Base-by-base conservation (phyloP, 495 filamentous ascomycete genomes). In the Usnea hakonensis region DNA sequence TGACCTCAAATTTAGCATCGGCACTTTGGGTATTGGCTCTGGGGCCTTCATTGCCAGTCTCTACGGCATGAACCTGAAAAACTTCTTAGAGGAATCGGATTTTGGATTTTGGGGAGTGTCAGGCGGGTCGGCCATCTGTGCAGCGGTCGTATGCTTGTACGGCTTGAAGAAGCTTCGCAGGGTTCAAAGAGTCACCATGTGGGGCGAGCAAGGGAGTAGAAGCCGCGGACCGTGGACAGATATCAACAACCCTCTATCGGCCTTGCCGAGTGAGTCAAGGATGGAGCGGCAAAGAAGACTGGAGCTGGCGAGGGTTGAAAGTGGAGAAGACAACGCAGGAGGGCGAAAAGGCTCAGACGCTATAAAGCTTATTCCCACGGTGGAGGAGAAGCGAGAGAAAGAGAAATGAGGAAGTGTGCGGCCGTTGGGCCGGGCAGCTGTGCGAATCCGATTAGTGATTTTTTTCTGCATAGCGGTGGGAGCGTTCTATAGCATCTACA, bases 21-120 rank as follows among this genome's bases (percentile, higher is more conserved):
- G 90, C 43, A 97, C 94, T 4, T 82, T 98, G 13, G 91, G 91
- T 3, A 83, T 98, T 36, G 92, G 89, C 60, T 87, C 90, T 67
- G 94, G 94, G 36, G 95, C 95, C 55, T 91, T 97, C 69, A 83
- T 96, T 70, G 94, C 94, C 33, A 91, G 90, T n/a, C 85, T 97
- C 16, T 97, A 97, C 78, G 94, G 94, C 67, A 97, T 97, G 92
- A 98, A 98, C 75, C 79, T 98, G 65, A 95, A 96, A 71, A 97
- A 97, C 74, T 98, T 97, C 74, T 87, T 97, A 65, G 94, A 98
- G 77, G 94, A 97, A 73, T 90, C 89, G n/a, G 85, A 90, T 72
- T 79, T 91, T 69, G 94, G 92, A 13, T 97, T 98, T 72, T 77
- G 79, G 33, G 84, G 81, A 48, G 85, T 97, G 64, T 89, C 85